Evolutionary conservation across 2,329 filamentous ascomycete genomes (phyloP).

Genomic region (Talaromyces sp.): DNA sequence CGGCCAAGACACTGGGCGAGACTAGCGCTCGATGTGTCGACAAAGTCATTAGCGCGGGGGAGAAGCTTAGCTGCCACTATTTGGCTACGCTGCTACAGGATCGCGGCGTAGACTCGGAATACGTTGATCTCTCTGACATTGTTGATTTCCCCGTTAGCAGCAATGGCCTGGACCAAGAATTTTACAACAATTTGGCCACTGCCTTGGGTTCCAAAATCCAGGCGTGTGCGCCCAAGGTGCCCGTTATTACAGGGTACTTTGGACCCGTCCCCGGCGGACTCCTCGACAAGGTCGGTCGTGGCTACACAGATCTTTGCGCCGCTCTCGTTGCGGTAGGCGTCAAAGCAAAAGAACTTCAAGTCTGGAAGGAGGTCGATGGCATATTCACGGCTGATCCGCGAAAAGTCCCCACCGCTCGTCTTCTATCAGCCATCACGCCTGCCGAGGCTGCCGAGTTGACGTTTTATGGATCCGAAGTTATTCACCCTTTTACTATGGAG

Average conservation of each 20-base stretch:
- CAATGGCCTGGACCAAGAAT: slow-evolving; percentile 57
- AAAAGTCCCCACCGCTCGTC: slow-evolving; percentile 85
- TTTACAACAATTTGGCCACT: slow-evolving; percentile 62
- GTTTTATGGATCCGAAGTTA: slow-evolving; percentile 91
- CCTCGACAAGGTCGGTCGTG: slow-evolving; percentile 85
- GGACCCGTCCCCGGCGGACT: slow-evolving; percentile 87
- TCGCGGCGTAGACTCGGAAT: slow-evolving; percentile 75
- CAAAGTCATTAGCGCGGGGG: slow-evolving; percentile 87
- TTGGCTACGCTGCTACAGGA: slow-evolving; percentile 83
- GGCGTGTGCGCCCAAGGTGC: slow-evolving; percentile 63
- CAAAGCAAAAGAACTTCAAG: slow-evolving; percentile 82
- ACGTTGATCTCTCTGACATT: slow-evolving; percentile 80
- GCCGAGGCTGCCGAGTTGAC: slow-evolving; percentile 94
- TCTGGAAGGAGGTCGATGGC: slow-evolving; percentile 98
- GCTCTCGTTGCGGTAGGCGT: slow-evolving; percentile 85
- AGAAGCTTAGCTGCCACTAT: slow-evolving; percentile 90
- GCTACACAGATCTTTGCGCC: slow-evolving; percentile 94
- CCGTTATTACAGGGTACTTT: slow-evolving; percentile 89
- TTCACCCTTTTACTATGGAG: slow-evolving; percentile 98
- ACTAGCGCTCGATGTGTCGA: slow-evolving; percentile 76
- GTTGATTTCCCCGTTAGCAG: slow-evolving; percentile 59
- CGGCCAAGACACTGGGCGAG: slow-evolving; percentile 58
- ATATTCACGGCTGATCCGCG: slow-evolving; percentile 84
- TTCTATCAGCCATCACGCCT: slow-evolving; percentile 85
- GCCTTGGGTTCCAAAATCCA: slow-evolving; percentile 60